Percentiles rank a stretch among this genome's conserved stretches.
These are phyloP conservation scores for Elaeis oleifera DNA, from an alignment of 202 grass and related monocot genomes.

Conservation along the genomic window DNA sequence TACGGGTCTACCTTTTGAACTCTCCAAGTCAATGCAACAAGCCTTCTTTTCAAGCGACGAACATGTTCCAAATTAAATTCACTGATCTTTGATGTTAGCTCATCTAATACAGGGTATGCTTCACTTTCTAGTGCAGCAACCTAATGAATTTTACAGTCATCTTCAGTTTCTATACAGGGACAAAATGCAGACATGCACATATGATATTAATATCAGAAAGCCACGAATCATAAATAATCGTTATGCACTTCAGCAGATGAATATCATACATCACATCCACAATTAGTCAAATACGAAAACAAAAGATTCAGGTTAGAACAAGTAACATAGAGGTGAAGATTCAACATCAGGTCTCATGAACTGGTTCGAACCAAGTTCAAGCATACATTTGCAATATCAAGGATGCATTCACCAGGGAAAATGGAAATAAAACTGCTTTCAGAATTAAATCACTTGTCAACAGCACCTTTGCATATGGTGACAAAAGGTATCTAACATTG, in stretches of 20 bases:
- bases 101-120: conserved; percentile 77
- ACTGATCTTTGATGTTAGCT: conserved; percentile 68
- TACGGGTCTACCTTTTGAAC: conserved; percentile 68
- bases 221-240: too few relatives aligned
- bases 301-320: too few relatives aligned
- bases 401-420: neutral
- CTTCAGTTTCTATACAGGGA: neutral
- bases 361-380: neutral
- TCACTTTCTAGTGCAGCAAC: conserved; percentile 72
- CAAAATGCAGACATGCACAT: too few relatives aligned
- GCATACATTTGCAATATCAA: neutral
- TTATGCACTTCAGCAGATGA: too few relatives aligned
- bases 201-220: too few relatives aligned
- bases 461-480: too few relatives aligned
- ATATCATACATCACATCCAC: too few relatives aligned
- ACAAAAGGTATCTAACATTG: too few relatives aligned
- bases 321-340: neutral
- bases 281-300: too few relatives aligned
- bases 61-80: conserved; percentile 70
- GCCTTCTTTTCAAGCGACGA: conserved; percentile 78
- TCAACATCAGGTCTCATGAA: neutral
- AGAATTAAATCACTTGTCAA: neutral
- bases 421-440: conserved; percentile 1
- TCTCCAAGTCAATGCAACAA: conserved; percentile 74
- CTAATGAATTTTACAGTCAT: conserved; percentile 32